phyloP scores from a whole-genome alignment of 2,329 filamentous ascomycete species.

The Microsporum ferrugineum region DNA sequence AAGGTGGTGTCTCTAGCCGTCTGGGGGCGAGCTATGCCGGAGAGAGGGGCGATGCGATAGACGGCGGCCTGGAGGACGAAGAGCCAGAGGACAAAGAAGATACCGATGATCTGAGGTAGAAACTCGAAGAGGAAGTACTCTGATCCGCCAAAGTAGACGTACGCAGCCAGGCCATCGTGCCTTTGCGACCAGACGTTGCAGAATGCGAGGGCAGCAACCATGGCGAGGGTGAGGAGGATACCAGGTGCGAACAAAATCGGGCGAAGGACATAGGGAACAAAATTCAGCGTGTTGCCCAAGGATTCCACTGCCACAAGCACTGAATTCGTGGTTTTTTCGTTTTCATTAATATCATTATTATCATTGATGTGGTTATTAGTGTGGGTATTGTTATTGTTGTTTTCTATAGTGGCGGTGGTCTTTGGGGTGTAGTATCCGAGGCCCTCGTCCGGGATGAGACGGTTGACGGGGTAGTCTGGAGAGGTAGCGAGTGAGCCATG shows the following conservation, averaged over 20 bases:
- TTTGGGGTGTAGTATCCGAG: slow-evolving; percentile 32
- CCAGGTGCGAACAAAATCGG: slow-evolving; percentile 51
- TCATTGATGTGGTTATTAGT: not conserved
- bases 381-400: not conserved
- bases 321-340: not conserved
- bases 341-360: not conserved
- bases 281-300: slow-evolving; percentile 42
- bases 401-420: not conserved
- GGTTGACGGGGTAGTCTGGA: slow-evolving; percentile 38
- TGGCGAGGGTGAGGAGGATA: slow-evolving; percentile 52
- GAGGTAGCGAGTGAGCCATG: slow-evolving; percentile 35
- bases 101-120: slow-evolving; percentile 65
- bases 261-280: slow-evolving; percentile 60
- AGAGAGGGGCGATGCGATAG: slow-evolving; percentile 67
- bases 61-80: slow-evolving; percentile 63
- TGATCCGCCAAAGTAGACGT: slow-evolving; percentile 55
- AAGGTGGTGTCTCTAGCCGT: slow-evolving; percentile 45
- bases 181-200: slow-evolving; percentile 56
- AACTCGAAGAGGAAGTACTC: slow-evolving; percentile 81
- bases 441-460: slow-evolving; percentile 38
- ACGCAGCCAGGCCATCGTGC: slow-evolving; percentile 56
- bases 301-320: slow-evolving; percentile 40
- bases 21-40: slow-evolving; percentile 48
- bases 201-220: slow-evolving; percentile 62
- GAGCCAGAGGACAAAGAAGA: slow-evolving; percentile 61